phyloP scores from a whole-genome alignment of 1,139 yeast species.

The Yamadazyma siamensis region DNA sequence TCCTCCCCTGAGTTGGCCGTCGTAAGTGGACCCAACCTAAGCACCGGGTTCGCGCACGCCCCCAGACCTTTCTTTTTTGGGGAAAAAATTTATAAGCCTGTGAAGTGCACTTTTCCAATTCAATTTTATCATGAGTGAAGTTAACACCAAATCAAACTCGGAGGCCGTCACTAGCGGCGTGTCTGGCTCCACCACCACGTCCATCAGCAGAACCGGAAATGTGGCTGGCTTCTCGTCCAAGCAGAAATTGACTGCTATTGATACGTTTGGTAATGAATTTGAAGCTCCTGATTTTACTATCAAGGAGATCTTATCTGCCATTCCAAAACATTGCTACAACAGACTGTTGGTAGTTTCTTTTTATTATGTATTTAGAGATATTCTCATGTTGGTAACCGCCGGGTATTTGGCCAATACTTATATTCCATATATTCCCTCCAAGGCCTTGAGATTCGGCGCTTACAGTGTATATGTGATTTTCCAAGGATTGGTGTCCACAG shows the following conservation, averaged over 20 bases:
- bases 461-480: conserved; percentile 53
- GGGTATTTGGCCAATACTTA: conserved; percentile 45
- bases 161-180: not conserved
- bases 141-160: too few relatives aligned
- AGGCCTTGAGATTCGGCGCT: conserved; percentile 44
- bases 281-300: conserved; percentile 62
- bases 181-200: conserved; percentile 9
- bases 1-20: too few relatives aligned
- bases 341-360: conserved; percentile 49
- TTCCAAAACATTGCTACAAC: conserved; percentile 62
- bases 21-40: too few relatives aligned
- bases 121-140: conserved; percentile 5
- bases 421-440: conserved; percentile 50
- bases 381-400: conserved; percentile 37
- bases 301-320: conserved; percentile 56
- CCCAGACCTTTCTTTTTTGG: too few relatives aligned
- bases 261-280: conserved; percentile 54
- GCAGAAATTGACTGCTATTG: conserved; percentile 35
- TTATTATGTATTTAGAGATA: conserved; percentile 58
- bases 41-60: too few relatives aligned
- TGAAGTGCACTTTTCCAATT: too few relatives aligned
- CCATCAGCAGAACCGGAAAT: conserved; percentile 31
- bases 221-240: conserved; percentile 26
- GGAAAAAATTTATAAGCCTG: too few relatives aligned
- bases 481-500: conserved; percentile 49